Percentiles rank a stretch among this genome's conserved stretches.
These are phyloP conservation scores for Cenchrus purpureus DNA, from an alignment of 176 grass and related monocot genomes.

Conservation along the genomic window DNA sequence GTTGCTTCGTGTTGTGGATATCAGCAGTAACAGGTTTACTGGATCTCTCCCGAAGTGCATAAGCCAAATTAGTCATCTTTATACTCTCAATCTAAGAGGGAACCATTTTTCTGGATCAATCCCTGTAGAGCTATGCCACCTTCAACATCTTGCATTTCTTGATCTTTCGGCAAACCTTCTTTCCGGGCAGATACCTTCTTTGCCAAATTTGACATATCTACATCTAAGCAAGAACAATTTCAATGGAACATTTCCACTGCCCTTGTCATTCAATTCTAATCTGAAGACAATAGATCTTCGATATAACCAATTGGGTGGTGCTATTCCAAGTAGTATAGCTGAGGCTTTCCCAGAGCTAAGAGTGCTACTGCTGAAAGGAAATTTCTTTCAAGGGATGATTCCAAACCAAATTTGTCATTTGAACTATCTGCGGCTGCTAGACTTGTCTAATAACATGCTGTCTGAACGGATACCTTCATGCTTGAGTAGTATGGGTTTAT, in stretches of 20 bases:
- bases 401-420: constrained; percentile 29
- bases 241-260: constrained; percentile 27
- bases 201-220: constrained; percentile 2
- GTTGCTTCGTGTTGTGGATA: not conserved
- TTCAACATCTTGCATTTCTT: not conserved
- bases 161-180: constrained; percentile 51
- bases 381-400: constrained; percentile 35
- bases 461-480: constrained; percentile 40
- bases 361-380: constrained; percentile 39
- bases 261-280: not conserved
- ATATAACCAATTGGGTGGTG: constrained; percentile 36
- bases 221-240: constrained; percentile 37
- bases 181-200: constrained; percentile 26
- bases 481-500: constrained; percentile 33
- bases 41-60: constrained; percentile 14
- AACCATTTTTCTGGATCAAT: constrained; percentile 35
- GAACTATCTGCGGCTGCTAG: constrained; percentile 22
- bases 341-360: constrained; percentile 24
- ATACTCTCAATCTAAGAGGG: constrained; percentile 37
- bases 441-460: constrained; percentile 45
- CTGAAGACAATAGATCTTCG: constrained; percentile 28
- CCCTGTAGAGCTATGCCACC: not conserved
- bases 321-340: constrained; percentile 13
- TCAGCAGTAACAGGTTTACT: constrained; percentile 10
- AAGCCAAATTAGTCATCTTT: not conserved